Evolutionary conservation across 2,329 filamentous ascomycete species (phyloP).

Genomic region (Whalleya microplaca): DNA sequence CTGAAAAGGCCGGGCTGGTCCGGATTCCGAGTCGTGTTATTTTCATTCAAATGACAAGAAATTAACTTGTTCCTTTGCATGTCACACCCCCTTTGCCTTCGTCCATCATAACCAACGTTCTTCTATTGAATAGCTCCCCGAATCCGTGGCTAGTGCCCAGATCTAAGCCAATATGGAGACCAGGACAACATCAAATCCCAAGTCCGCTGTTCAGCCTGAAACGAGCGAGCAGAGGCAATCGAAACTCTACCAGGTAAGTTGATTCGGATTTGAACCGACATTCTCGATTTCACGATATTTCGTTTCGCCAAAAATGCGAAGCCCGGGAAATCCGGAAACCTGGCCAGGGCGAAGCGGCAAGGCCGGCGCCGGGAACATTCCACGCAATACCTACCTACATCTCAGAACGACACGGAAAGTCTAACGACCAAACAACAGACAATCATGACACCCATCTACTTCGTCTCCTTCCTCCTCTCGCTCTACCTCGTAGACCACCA

Average conservation of each 20-base stretch:
- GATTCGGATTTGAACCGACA: background rate
- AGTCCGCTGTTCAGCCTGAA: conserved; percentile 4
- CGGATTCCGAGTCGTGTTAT: background rate
- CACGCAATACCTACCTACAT: no score
- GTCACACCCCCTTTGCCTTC: background rate
- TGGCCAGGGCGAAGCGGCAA: no score
- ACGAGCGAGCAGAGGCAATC: conserved; percentile 15
- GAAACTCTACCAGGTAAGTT: conserved; percentile 30
- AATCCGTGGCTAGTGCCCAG: background rate
- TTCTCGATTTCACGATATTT: background rate
- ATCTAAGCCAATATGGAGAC: conserved; percentile 12
- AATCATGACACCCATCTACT: conserved; percentile 65
- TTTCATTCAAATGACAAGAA: background rate
- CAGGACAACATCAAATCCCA: conserved; percentile 1
- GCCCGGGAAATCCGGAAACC: no score
- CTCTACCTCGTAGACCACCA: conserved; percentile 65
- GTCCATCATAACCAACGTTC: background rate
- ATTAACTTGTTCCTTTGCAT: background rate
- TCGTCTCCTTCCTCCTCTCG: conserved; percentile 67
- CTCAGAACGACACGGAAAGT: background rate
- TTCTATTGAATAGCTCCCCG: background rate
- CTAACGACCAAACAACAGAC: no score
- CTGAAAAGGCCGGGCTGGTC: conserved; percentile 6
- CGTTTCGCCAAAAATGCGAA: background rate
- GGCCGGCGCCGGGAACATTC: no score